phyloP scores from a whole-genome alignment of 2,329 filamentous ascomycete genomes.

The Aspergillus caelatus region DNA sequence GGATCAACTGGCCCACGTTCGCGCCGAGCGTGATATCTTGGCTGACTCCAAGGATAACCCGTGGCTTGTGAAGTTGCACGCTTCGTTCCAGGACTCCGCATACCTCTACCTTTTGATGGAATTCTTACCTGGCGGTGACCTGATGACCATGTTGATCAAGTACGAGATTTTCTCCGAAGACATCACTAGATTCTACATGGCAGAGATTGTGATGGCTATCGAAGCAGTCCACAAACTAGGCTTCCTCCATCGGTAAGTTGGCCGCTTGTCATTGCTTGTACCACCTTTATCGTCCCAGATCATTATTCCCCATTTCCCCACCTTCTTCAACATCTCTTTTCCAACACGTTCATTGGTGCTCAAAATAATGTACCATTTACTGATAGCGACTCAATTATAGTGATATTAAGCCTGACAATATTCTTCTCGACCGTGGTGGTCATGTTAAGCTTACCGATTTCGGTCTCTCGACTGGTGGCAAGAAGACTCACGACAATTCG shows the following conservation, averaged over 20 bases:
- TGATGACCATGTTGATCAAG: slow-evolving; percentile 99
- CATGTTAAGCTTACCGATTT: slow-evolving; percentile 99
- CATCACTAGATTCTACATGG: slow-evolving; percentile 98
- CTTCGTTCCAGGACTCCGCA: slow-evolving; percentile 93
- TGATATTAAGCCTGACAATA: slow-evolving; percentile 99
- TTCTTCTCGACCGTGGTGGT: slow-evolving; percentile 89
- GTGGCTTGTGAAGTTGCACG: slow-evolving; percentile 98
- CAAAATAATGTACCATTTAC: slow-evolving; percentile 13
- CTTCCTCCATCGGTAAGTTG: slow-evolving; percentile 89
- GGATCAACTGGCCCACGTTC: slow-evolving; percentile 95
- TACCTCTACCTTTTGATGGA: slow-evolving; percentile 99
- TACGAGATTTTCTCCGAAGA: slow-evolving; percentile 99
- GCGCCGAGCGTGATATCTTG: slow-evolving; percentile 94
- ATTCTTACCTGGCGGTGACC: slow-evolving; percentile 93
- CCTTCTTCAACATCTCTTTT: no score
- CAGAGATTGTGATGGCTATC: slow-evolving; percentile 96
- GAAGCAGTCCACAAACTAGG: slow-evolving; percentile 97
- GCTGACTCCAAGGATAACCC: slow-evolving; percentile 96
- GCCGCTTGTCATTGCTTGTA: neutral
- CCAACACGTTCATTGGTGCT: neutral
- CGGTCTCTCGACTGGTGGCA: slow-evolving; percentile 94
- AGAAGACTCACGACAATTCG: slow-evolving; percentile 95
- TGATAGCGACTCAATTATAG: slow-evolving; percentile 49
- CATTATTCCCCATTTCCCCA: no score
- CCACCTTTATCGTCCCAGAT: neutral